Percentiles rank a stretch among this genome's conserved stretches.
phyloP scores from a whole-genome alignment of 768 basidiomycete species.

The Panaeolus papilionaceus region DNA sequence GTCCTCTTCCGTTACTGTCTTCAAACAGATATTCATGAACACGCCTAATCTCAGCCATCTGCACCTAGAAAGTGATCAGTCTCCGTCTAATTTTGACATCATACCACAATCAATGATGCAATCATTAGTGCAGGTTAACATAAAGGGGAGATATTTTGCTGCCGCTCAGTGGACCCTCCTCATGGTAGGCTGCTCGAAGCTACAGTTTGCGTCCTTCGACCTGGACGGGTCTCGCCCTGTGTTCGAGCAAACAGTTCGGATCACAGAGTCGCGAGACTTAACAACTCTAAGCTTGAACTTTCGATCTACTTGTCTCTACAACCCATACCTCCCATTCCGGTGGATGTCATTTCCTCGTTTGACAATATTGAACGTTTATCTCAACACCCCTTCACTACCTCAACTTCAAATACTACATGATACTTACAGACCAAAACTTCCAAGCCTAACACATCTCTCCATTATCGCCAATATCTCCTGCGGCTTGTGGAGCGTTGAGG shows the following conservation, averaged over 20 bases:
- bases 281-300: not conserved
- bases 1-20: not conserved
- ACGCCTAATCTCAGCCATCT: not conserved
- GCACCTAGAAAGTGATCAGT: not conserved
- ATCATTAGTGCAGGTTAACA: not conserved
- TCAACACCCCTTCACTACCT: not conserved
- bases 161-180: not conserved
- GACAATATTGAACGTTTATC: not conserved
- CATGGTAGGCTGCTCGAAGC: not conserved
- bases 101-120: constrained; percentile 3
- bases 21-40: not conserved
- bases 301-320: not conserved
- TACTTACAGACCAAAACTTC: not conserved
- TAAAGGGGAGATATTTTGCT: not conserved
- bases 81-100: not conserved
- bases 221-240: not conserved
- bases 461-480: not conserved
- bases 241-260: not conserved
- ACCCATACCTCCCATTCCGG: constrained; percentile 1
- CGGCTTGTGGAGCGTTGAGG: not conserved
- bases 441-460: not conserved
- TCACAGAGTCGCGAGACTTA: not conserved
- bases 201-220: not conserved
- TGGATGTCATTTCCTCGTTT: not conserved
- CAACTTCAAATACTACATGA: not conserved